A percentile compares a stretch with the other conserved stretches of the same genome.
phyloP scores from a whole-genome alignment of 2,329 filamentous ascomycete genomes.

The Ustulina deusta region DNA sequence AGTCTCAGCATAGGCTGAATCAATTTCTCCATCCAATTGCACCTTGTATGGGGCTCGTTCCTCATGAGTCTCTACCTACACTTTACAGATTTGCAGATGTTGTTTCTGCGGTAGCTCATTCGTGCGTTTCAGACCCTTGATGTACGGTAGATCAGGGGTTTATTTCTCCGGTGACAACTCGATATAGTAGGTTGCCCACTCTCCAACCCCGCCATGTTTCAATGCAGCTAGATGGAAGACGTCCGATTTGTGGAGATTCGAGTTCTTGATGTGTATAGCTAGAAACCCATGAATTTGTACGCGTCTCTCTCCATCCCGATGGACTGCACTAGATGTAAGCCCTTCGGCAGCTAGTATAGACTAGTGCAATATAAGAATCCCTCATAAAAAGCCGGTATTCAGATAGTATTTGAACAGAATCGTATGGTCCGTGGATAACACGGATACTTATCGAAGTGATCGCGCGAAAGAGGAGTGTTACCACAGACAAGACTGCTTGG shows the following conservation, averaged over 20 bases:
- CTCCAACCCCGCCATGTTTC: neutral
- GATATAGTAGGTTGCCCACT: neutral
- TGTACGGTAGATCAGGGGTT: neutral
- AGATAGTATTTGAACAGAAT: neutral
- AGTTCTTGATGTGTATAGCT: neutral
- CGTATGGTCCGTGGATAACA: too few relatives aligned
- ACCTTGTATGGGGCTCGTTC: neutral
- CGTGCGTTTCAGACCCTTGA: constrained; percentile 11
- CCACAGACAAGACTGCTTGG: too few relatives aligned
- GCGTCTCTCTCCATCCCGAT: too few relatives aligned
- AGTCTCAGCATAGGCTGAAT: neutral
- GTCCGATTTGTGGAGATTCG: constrained; percentile 4
- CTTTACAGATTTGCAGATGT: neutral
- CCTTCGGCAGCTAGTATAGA: too few relatives aligned
- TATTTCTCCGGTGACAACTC: neutral
- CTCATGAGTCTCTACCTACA: neutral
- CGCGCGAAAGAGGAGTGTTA: too few relatives aligned
- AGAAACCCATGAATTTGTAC: neutral
- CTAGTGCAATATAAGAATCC: too few relatives aligned
- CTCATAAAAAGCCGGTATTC: neutral
- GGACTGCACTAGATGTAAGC: too few relatives aligned
- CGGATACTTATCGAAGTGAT: too few relatives aligned
- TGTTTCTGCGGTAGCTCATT: constrained; percentile 1
- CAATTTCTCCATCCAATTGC: constrained; percentile 14
- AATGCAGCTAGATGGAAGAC: neutral